These are phyloP conservation scores for Podospora australis DNA, from an alignment of 495 filamentous ascomycete genomes.

Conservation along the genomic window DNA sequence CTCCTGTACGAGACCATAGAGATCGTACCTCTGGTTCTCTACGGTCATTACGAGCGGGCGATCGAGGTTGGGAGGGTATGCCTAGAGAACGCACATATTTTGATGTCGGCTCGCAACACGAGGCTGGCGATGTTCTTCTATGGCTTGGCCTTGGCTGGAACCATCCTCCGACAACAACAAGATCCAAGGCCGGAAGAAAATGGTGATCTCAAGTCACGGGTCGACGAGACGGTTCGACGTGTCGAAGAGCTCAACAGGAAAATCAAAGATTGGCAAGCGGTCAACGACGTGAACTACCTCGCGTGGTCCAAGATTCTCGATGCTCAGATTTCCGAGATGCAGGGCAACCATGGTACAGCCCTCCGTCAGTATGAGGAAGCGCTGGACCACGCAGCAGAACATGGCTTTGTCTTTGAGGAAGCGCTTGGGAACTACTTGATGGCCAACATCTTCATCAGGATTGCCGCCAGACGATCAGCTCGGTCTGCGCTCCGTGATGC, in stretches of 20 bases:
- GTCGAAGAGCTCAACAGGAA: constrained; percentile 50
- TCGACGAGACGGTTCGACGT: constrained; percentile 49
- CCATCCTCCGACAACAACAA: constrained; percentile 53
- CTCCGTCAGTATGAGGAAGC: constrained; percentile 66
- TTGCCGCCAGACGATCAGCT: constrained; percentile 65
- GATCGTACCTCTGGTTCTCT: constrained; percentile 67
- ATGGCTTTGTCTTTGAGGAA: constrained; percentile 73
- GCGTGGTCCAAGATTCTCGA: constrained; percentile 70
- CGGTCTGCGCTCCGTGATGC: constrained; percentile 65
- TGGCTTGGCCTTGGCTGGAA: constrained; percentile 57
- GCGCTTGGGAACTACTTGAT: constrained; percentile 71
- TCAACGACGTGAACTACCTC: constrained; percentile 73
- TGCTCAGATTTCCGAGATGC: constrained; percentile 63
- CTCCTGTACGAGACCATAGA: constrained; percentile 68
- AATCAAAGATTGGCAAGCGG: constrained; percentile 60
- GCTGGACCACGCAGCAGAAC: constrained; percentile 71
- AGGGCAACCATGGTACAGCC: constrained; percentile 52
- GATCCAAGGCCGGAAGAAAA: constrained; percentile 44
- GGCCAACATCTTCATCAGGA: constrained; percentile 67
- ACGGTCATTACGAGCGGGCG: constrained; percentile 64
- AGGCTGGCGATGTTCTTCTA: constrained; percentile 63
- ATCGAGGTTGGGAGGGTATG: constrained; percentile 61
- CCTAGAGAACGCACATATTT: constrained; percentile 47
- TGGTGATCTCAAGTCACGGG: constrained; percentile 43
- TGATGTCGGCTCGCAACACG: constrained; percentile 69